Base-by-base conservation (phyloP, 2,329 filamentous ascomycete genomes). In the Monosporascus sp. region DNA sequence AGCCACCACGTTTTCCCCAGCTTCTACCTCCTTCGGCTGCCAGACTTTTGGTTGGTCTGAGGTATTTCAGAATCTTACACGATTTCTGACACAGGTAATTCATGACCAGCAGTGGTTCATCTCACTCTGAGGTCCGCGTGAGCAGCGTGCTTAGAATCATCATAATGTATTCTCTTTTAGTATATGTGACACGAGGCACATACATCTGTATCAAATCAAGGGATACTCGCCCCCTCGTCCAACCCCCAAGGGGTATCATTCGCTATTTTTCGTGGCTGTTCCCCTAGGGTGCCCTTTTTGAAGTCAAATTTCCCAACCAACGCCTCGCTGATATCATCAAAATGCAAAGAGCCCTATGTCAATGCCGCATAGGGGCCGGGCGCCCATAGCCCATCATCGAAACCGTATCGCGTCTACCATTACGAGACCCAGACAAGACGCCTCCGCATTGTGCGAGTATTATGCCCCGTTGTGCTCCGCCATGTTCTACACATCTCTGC, bases 251-350 rank as follows among this genome's bases (percentile, higher is more conserved):
- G 25, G 43, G 43, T 46, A 46, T 46, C 43, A 46, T 25, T 25
- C 25, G 20, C 43, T 46, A 27, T 25, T 46, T 45, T 46, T 14
- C 24, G 24, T 24, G 43, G 15, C 22, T n/a, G 14, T 46, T 46
- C 43, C 22, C 43, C 24, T 8, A 35, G 31, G 31, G 51, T 41
- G 46, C 48, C 47, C 46, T 55, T 51, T 43, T 48, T 31, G 22
- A 48, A 47, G 51, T 51, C 38, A 50, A 38, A 48, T 39, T 52
- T n/a, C 24, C 50, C 53, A 49, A 50, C 48, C 25, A 57, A 57
- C 55, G 55, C 55, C 55, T 55, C 55, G 55, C 55, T 57, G 38
- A 53, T 53, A 46, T 47, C 39, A 46, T 41, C 24, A 46, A 55
- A 55, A 53, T 55, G 53, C 52, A 57, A 53, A 48, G 37, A 55